Evolutionary conservation across 106 monocot genomes (phyloP), one percentile per base, ranked within the genome.

Genomic region (Allium sativum): DNA sequence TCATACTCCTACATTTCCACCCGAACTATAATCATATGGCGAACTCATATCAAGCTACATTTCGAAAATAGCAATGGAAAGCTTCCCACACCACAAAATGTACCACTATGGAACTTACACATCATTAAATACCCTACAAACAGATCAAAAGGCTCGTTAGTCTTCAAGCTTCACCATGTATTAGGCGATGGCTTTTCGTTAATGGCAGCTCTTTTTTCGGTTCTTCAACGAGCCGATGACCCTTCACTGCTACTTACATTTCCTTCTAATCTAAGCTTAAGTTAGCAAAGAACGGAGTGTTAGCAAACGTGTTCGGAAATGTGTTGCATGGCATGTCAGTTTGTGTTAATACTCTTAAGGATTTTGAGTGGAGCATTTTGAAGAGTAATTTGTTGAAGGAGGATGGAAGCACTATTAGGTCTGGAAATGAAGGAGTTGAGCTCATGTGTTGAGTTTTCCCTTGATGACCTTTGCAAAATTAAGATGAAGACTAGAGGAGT

Each of bases 181-280:
- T 72, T 89, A 4, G 89, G 89, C 9, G 89, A 89, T 31, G 89
- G 89, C 20, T 84, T 76, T 70, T 84, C 89, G n/a, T 81, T 89
- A 68, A 84, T 84, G 81, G 73, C 76, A 0, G 81, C 78, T 10
- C 72, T 89, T 56, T 89, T 89, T 63, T 81, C 84, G 8, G 75
- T 72, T 66, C 20, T 89, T 0, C 22, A 69, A 48, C 52, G 89
- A 12, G 84, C 81, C 8, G 89, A 89, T 31, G 70, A 89, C 62
- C 89, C 84, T 3, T 81, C 78, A 0, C 72, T 77, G 21, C 84
- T 84, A 1, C 78, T 89, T 52, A 84, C 89, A 18, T 89, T 89
- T 51, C 89, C 89, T 15, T 18, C 65, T 1, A 31, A n/a, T 52
- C 52, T 17, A 62, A 46, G 12, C 8, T 20, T 15, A 21, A 31